phyloP scores from a whole-genome alignment of 345 rosid species.

The Brassica incana region DNA sequence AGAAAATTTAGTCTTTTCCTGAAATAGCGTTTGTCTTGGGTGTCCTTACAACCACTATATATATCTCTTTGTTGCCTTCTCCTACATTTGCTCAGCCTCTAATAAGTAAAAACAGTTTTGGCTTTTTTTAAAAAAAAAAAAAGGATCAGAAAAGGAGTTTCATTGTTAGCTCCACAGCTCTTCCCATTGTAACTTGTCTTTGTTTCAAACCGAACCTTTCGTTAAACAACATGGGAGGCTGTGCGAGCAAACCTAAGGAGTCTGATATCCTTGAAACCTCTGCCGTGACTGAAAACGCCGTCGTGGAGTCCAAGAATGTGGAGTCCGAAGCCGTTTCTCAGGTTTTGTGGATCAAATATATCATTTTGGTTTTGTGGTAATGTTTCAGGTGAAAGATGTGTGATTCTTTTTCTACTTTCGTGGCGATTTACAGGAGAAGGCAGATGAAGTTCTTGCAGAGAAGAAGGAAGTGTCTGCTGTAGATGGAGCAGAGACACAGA shows the following conservation, averaged over 20 bases:
- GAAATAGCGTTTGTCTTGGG: conserved; percentile 28
- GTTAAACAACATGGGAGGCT: conserved; percentile 39
- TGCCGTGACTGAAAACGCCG: conserved; percentile 21
- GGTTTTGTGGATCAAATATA: conserved; percentile 18
- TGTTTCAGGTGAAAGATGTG: neutral
- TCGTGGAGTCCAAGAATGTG: conserved; percentile 29
- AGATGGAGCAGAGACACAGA: conserved; percentile 43
- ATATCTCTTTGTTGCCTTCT: conserved; percentile 28
- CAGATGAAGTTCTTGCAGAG: conserved; percentile 34
- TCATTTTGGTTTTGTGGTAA: neutral
- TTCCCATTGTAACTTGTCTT: conserved; percentile 26
- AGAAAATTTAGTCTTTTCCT: conserved; percentile 25
- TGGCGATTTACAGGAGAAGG: conserved; percentile 34
- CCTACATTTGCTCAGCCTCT: conserved; percentile 37
- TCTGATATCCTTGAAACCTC: conserved; percentile 35
- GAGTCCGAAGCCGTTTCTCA: conserved; percentile 32
- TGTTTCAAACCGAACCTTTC: conserved; percentile 9
- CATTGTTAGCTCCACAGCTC: conserved; percentile 41
- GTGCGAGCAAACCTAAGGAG: conserved; percentile 47
- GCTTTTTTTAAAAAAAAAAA: neutral
- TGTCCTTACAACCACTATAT: conserved; percentile 21
- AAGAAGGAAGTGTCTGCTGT: conserved; percentile 43
- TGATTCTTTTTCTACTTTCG: neutral
- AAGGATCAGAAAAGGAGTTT: conserved; percentile 31
- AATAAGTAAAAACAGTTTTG: conserved; percentile 24